phyloP scores from a whole-genome alignment of 75 land plant species.

The Cryptomeria japonica region DNA sequence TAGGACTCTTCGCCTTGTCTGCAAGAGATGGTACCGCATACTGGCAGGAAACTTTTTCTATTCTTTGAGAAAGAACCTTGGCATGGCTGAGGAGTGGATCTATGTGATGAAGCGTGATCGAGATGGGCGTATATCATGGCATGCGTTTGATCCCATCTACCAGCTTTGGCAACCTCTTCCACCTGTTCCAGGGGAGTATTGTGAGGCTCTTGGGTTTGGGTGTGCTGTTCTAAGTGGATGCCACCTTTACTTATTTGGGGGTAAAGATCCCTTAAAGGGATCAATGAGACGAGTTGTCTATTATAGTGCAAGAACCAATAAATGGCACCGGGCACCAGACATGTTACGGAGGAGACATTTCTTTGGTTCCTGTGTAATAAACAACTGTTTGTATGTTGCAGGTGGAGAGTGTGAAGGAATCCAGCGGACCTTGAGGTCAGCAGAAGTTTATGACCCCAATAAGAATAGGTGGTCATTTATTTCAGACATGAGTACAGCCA shows the following conservation, averaged over 20 bases:
- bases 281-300: slow-evolving; percentile 73
- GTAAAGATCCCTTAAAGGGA: slow-evolving; percentile 65
- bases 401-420: slow-evolving; percentile 80
- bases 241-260: slow-evolving; percentile 74
- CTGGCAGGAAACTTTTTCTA: slow-evolving; percentile 68
- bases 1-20: slow-evolving; percentile 61
- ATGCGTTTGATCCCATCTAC: slow-evolving; percentile 67
- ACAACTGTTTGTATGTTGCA: slow-evolving; percentile 76
- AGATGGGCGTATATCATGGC: slow-evolving; percentile 74
- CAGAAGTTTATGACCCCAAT: slow-evolving; percentile 76
- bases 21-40: slow-evolving; percentile 66
- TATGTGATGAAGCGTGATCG: slow-evolving; percentile 72
- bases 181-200: slow-evolving; percentile 68
- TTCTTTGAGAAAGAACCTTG: slow-evolving; percentile 52
- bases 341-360: slow-evolving; percentile 70
- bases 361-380: slow-evolving; percentile 75
- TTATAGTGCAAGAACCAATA: slow-evolving; percentile 74
- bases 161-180: slow-evolving; percentile 81
- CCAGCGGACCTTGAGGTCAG: slow-evolving; percentile 63
- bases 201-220: slow-evolving; percentile 72
- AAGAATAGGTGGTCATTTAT: slow-evolving; percentile 65
- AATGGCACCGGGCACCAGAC: slow-evolving; percentile 79
- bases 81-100: slow-evolving; percentile 79
- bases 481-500: slow-evolving; percentile 74
- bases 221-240: slow-evolving; percentile 80